Base-by-base conservation (phyloP, 305 asterid species). In the Solanum hybrid region DNA sequence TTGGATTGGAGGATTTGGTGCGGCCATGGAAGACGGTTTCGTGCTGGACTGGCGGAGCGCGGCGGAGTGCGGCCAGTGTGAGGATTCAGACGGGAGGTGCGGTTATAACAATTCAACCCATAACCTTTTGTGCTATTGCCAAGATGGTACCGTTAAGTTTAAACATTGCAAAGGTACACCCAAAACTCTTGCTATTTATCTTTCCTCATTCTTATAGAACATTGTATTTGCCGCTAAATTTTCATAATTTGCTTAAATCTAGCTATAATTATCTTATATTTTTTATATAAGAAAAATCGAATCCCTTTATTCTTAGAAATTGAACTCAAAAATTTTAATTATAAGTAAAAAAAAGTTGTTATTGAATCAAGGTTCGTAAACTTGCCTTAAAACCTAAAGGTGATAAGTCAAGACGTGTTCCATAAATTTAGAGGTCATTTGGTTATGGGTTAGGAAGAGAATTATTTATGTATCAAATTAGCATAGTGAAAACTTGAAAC, bases 41-140 rank as follows among this genome's bases (percentile, higher is more conserved):
- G 36, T 29, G 36, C 84, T 89, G 24, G 71, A 89, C 60, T 89
- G 90, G 90, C 14, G 36, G 24, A 2, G 11, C 11, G 36, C 38
- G 35, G 2, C 6, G 26, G 38, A 38, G 51, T 89, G 88, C 73
- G 40, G 88, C 5, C 29, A 29, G 19, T 81, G 90, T n/a, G 82
- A 88, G 29, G 32, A 10, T 4, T 56, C 90, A n/a, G 36, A 31
- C 13, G 90, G 88, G 88, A 35, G 42, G 13, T 89, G 90, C 15
- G 76, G 69, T 32, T 27, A 26, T 24, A 77, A 15, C 51, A 88
- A 76, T 26, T 17, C 29, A 73, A 73, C 82, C 64, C 75, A 60
- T n/a, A 0, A 8, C 0, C 6, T 88, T 7, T 22, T 88, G 60
- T 88, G 89, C 27, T 45, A 29, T 3, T 88, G 89, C 76, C 2